A percentile compares a stretch with the other conserved stretches of the same genome.
Conservation (phyloP, 768 basidiomycete species). For the Rhizopogon roseolus region DNA sequence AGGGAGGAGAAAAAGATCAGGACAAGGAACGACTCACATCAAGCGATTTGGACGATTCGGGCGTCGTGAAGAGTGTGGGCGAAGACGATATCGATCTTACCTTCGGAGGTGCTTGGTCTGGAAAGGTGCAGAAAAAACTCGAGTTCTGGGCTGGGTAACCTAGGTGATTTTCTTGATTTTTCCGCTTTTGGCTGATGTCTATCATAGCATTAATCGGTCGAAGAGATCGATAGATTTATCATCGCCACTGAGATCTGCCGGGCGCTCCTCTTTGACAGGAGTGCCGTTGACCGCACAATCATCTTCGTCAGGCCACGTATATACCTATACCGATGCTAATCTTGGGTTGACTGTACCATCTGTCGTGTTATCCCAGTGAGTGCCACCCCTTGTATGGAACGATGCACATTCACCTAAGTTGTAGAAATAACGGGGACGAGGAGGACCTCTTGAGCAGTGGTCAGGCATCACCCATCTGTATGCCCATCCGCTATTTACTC, state of each 20-base stretch:
- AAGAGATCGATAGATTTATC: slow-evolving; percentile 24
- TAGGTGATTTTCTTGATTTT: slow-evolving; percentile 12
- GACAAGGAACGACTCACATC: slow-evolving; percentile 23
- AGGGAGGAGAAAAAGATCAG: slow-evolving; percentile 21
- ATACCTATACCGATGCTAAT: slow-evolving; percentile 20
- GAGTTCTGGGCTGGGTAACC: slow-evolving; percentile 44
- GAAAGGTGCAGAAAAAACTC: slow-evolving; percentile 41
- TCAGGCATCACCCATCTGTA: slow-evolving; percentile 69
- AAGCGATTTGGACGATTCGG: slow-evolving; percentile 26
- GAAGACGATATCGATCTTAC: slow-evolving; percentile 24
- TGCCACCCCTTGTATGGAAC: background rate
- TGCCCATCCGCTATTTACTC: slow-evolving; percentile 13
- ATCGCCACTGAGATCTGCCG: slow-evolving; percentile 16
- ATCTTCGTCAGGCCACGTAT: slow-evolving; percentile 27
- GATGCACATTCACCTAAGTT: slow-evolving; percentile 7
- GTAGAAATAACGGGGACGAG: slow-evolving; percentile 38
- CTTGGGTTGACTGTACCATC: slow-evolving; percentile 30
- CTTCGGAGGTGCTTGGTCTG: slow-evolving; percentile 34
- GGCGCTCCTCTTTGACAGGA: slow-evolving; percentile 21
- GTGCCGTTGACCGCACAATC: slow-evolving; percentile 30
- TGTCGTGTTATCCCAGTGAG: slow-evolving; percentile 37
- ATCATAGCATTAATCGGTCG: slow-evolving; percentile 28
- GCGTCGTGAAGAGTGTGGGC: slow-evolving; percentile 13
- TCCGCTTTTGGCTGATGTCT: slow-evolving; percentile 5
- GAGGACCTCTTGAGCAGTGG: slow-evolving; percentile 76